These are phyloP conservation scores for Aspergillus sp. DNA, from an alignment of 2,329 filamentous ascomycete genomes.

Conservation along the genomic window DNA sequence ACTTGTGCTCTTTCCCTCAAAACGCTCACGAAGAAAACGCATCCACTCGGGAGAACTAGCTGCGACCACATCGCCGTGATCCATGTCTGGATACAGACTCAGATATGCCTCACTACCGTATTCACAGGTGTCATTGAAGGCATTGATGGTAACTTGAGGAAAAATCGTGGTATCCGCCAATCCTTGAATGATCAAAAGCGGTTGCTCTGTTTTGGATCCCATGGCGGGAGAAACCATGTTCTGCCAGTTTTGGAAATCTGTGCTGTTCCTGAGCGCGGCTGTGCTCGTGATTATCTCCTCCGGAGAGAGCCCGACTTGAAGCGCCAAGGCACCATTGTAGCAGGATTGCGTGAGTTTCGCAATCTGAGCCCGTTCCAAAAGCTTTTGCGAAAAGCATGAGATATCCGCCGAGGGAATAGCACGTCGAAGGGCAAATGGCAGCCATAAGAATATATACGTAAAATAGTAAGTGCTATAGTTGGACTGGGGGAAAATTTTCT, in stretches of 20 bases:
- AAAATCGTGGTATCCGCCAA: neutral
- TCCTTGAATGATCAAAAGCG: slow-evolving; percentile 4
- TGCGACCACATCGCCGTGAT: slow-evolving; percentile 1
- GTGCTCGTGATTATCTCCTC: neutral
- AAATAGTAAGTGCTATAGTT: neutral
- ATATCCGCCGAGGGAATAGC: neutral
- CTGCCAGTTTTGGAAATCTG: slow-evolving; percentile 1
- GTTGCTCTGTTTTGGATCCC: neutral
- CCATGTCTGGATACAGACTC: slow-evolving; percentile 1
- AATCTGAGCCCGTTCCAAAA: slow-evolving; percentile 1
- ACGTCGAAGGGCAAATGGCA: slow-evolving; percentile 1
- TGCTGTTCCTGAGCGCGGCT: neutral
- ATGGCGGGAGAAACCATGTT: slow-evolving; percentile 1
- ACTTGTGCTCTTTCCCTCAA: neutral
- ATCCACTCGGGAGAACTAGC: slow-evolving; percentile 2
- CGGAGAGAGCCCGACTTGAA: neutral
- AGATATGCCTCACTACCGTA: slow-evolving; percentile 2
- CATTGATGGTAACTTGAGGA: neutral
- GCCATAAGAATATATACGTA: neutral
- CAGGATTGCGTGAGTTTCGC: slow-evolving; percentile 1
- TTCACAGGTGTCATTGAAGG: slow-evolving; percentile 1
- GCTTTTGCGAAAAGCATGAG: neutral
- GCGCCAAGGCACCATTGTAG: slow-evolving; percentile 1
- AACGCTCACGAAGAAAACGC: neutral
- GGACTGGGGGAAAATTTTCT: neutral